Evolutionary conservation across 208 protist species (phyloP).

Genomic region (Crithidia fasciculata): DNA sequence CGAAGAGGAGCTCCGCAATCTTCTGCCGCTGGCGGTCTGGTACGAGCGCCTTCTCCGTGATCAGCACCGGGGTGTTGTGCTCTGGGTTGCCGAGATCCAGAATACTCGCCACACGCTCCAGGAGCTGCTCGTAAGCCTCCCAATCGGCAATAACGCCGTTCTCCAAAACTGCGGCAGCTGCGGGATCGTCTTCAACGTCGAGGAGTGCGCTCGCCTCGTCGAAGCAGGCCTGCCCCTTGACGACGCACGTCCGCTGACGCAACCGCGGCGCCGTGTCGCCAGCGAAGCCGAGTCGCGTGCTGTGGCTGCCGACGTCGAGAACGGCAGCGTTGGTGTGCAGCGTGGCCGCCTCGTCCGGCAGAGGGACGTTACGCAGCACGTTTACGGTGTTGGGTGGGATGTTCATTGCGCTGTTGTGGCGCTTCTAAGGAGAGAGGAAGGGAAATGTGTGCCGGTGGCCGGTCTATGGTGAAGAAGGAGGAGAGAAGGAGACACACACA

Average conservation of each 20-base stretch:
- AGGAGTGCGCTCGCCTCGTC: conserved; percentile 55
- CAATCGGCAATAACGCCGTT: conserved; percentile 81
- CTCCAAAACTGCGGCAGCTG: conserved; percentile 43
- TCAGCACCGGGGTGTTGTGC: conserved; percentile 73
- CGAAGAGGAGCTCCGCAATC: conserved; percentile 89
- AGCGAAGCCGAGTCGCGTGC: conserved; percentile 83
- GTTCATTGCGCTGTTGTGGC: conserved; percentile 54
- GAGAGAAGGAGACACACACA: too few relatives aligned
- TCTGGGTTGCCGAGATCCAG: conserved; percentile 62
- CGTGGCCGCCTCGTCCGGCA: conserved; percentile 86
- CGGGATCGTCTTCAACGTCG: conserved; percentile 19
- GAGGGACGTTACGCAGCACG: conserved; percentile 84
- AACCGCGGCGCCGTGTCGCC: conserved; percentile 88
- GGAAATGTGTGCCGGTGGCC: too few relatives aligned
- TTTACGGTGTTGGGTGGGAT: conserved; percentile 84
- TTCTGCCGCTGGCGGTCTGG: conserved; percentile 82
- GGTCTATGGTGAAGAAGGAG: too few relatives aligned
- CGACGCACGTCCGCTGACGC: conserved; percentile 69
- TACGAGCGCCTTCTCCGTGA: conserved; percentile 91
- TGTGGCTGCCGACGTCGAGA: conserved; percentile 87
- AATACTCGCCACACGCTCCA: conserved; percentile 75
- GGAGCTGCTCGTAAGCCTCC: conserved; percentile 86
- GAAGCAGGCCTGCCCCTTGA: conserved; percentile 45
- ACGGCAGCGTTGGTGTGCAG: conserved; percentile 83
- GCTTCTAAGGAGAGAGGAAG: too few relatives aligned